A percentile compares a stretch with the other conserved stretches of the same genome.
Evolutionary conservation across 2,329 filamentous ascomycete genomes (phyloP).

Genomic region (Colletotrichum aenigma): DNA sequence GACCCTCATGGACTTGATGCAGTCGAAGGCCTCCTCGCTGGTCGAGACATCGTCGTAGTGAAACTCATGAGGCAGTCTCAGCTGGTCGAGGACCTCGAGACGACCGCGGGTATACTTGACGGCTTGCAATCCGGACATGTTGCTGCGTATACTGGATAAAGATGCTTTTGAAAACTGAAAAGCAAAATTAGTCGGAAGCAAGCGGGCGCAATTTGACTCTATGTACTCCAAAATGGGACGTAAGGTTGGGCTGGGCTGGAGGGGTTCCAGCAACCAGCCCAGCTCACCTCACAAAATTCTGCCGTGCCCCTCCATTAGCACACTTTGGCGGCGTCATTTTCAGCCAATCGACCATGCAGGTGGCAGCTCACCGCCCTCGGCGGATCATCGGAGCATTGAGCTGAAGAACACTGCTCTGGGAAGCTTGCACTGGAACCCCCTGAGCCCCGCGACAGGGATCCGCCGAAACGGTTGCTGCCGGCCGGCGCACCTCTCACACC

Average conservation of each 20-base stretch:
- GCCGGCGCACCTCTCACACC: background rate
- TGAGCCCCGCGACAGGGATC: background rate
- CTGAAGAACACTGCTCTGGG: background rate
- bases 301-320: conserved; percentile 24
- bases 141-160: background rate
- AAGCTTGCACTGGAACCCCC: background rate
- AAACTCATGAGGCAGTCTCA: conserved; percentile 80
- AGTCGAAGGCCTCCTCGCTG: conserved; percentile 78
- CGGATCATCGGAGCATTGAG: background rate
- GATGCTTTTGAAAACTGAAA: background rate
- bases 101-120: conserved; percentile 77
- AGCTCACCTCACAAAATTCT: conserved; percentile 23
- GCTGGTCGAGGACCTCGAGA: conserved; percentile 81
- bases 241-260: background rate
- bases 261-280: background rate
- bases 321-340: background rate
- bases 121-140: conserved; percentile 70
- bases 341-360: background rate
- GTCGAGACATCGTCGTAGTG: conserved; percentile 76
- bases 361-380: conserved; percentile 2
- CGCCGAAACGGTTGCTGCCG: background rate
- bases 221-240: background rate
- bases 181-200: conserved; percentile 23
- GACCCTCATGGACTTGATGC: conserved; percentile 80
- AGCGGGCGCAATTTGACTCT: background rate